These are phyloP conservation scores for Ganoderma sinense DNA, from an alignment of 1,284 basidiomycete genomes.

Conservation along the genomic window DNA sequence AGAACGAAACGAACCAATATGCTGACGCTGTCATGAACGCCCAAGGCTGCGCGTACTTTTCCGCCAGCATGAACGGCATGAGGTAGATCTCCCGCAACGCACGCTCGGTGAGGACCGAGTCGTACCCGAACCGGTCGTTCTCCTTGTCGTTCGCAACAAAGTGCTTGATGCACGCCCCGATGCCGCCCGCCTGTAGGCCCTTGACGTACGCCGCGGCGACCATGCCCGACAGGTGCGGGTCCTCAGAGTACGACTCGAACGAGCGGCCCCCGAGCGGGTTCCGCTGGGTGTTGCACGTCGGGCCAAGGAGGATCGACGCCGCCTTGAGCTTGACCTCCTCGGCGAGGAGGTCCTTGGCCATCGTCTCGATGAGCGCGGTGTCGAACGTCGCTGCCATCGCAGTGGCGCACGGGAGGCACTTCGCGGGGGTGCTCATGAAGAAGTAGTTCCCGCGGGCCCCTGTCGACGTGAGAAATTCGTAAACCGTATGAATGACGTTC, in stretches of 20 bases:
- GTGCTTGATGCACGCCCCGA: conserved; percentile 79
- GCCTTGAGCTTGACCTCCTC: conserved; percentile 76
- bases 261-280: conserved; percentile 79
- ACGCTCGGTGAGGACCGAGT: conserved; percentile 68
- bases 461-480: conserved; percentile 12
- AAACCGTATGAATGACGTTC: not conserved
- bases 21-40: conserved; percentile 76
- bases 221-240: conserved; percentile 74
- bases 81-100: conserved; percentile 86
- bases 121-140: conserved; percentile 69
- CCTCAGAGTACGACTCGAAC: conserved; percentile 85
- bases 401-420: conserved; percentile 71
- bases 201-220: conserved; percentile 78
- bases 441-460: conserved; percentile 47
- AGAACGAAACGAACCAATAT: not conserved
- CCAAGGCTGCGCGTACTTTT: conserved; percentile 76
- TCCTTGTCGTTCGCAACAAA: conserved; percentile 81
- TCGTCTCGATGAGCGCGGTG: conserved; percentile 64
- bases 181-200: conserved; percentile 75
- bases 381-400: conserved; percentile 82
- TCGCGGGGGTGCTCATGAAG: conserved; percentile 59
- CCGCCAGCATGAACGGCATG: conserved; percentile 78
- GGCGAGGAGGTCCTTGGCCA: conserved; percentile 73
- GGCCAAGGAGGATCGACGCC: conserved; percentile 75
- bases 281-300: conserved; percentile 84